Evolutionary conservation across 2,329 filamentous ascomycete genomes (phyloP).

Genomic region (Penicillium griseofulvum): DNA sequence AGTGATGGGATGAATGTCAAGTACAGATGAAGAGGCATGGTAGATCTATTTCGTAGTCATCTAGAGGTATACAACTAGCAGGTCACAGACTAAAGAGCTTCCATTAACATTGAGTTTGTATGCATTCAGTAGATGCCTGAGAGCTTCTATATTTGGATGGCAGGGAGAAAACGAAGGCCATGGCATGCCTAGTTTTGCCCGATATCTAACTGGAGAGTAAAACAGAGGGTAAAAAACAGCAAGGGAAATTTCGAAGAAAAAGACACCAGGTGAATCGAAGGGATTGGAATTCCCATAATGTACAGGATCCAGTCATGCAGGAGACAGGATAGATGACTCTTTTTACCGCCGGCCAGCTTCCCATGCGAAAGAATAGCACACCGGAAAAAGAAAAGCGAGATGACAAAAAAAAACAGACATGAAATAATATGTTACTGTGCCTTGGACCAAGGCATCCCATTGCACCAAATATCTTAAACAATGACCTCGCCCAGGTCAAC

Average conservation of each 20-base stretch:
- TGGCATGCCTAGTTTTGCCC: conserved; percentile 12
- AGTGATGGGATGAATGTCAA: conserved; percentile 3
- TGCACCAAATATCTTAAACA: conserved; percentile 37
- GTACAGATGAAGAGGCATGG: background rate
- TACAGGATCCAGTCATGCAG: conserved; percentile 39
- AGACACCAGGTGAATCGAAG: conserved; percentile 35
- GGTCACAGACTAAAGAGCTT: background rate
- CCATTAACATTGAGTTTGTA: conserved; percentile 17
- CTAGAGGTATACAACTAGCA: background rate
- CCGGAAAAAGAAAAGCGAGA: conserved; percentile 27
- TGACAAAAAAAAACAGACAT: conserved; percentile 21
- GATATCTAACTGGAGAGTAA: conserved; percentile 18
- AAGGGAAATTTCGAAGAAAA: conserved; percentile 22
- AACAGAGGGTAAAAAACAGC: conserved; percentile 4
- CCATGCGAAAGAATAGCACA: conserved; percentile 27
- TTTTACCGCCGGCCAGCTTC: conserved; percentile 23
- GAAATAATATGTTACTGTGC: conserved; percentile 21
- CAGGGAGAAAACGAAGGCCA: conserved; percentile 8
- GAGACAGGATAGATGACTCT: conserved; percentile 23
- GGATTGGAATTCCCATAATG: conserved; percentile 38
- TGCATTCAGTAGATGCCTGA: conserved; percentile 19
- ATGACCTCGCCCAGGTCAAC: conserved; percentile 71
- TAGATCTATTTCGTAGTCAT: background rate
- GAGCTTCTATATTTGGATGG: conserved; percentile 17
- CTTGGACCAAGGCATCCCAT: conserved; percentile 10